Conservation (phyloP, 345 rosid genomes). For the Mercurialis annua region DNA sequence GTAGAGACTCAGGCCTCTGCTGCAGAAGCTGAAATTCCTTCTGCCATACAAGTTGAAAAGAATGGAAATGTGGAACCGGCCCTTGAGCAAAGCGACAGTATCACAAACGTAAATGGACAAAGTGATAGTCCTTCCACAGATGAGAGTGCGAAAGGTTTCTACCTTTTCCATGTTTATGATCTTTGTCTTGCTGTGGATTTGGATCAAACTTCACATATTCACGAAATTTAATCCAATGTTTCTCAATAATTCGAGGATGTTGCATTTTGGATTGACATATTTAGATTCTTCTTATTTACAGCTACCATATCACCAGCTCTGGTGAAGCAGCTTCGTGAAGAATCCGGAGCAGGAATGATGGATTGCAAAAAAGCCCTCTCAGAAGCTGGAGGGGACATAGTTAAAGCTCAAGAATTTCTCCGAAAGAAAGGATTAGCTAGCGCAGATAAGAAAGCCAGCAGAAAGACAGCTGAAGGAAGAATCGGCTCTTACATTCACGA, state of each 20-base stretch:
- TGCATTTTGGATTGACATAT: background rate
- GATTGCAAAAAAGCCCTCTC: conserved; percentile 89
- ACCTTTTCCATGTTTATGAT: background rate
- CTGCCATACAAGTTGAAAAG: conserved; percentile 29
- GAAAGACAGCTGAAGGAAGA: conserved; percentile 93
- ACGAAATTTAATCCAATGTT: background rate
- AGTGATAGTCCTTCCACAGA: conserved; percentile 17
- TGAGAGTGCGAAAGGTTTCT: conserved; percentile 46
- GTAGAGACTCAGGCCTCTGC: conserved; percentile 41
- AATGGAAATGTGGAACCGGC: conserved; percentile 35
- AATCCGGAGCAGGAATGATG: conserved; percentile 99
- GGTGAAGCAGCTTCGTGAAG: conserved; percentile 96
- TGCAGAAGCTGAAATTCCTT: conserved; percentile 30
- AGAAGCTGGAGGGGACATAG: conserved; percentile 76
- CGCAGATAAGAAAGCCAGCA: conserved; percentile 90
- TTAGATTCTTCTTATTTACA: conserved; percentile 18
- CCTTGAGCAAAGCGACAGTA: conserved; percentile 30
- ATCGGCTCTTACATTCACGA: conserved; percentile 93
- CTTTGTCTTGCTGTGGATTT: conserved; percentile 6
- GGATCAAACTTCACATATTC: background rate
- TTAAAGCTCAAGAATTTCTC: conserved; percentile 88
- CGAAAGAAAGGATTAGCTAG: conserved; percentile 93
- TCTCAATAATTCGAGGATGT: background rate
- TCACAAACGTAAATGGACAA: conserved; percentile 33
- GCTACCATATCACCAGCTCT: conserved; percentile 71